These are phyloP conservation scores for Plantago elongata DNA, from an alignment of 257 asterid species.

Conservation along the genomic window DNA sequence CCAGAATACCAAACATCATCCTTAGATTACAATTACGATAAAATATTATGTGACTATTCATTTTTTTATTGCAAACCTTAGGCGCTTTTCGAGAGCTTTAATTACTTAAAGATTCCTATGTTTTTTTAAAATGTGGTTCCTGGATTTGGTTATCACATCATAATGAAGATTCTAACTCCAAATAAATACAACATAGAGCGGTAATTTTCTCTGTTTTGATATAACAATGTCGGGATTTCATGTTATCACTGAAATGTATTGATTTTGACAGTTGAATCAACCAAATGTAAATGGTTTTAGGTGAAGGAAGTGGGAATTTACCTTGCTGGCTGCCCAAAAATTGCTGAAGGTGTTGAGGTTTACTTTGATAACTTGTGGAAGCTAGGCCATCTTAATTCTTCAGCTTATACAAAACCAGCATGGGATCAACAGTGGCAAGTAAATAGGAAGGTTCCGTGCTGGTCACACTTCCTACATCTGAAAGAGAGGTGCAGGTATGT, in stretches of 20 bases:
- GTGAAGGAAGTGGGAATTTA: slow-evolving; percentile 84
- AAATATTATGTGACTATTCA: too few relatives aligned
- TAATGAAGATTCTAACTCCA: too few relatives aligned
- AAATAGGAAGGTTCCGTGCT: slow-evolving; percentile 67
- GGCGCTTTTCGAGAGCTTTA: too few relatives aligned
- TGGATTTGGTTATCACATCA: too few relatives aligned
- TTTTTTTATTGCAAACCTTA: too few relatives aligned
- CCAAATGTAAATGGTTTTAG: slow-evolving; percentile 28
- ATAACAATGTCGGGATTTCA: too few relatives aligned
- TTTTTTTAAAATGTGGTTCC: too few relatives aligned
- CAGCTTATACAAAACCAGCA: slow-evolving; percentile 43
- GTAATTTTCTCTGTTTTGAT: too few relatives aligned
- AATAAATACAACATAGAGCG: too few relatives aligned
- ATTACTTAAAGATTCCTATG: too few relatives aligned
- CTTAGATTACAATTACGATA: too few relatives aligned
- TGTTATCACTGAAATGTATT: neutral
- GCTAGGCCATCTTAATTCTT: slow-evolving; percentile 68
- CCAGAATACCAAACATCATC: too few relatives aligned
- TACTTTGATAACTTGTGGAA: slow-evolving; percentile 73
- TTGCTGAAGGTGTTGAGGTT: slow-evolving; percentile 46
- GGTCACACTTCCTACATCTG: slow-evolving; percentile 63
- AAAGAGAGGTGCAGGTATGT: slow-evolving; percentile 67
- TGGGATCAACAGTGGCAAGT: slow-evolving; percentile 76
- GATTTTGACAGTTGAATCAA: slow-evolving; percentile 17
- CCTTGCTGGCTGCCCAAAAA: slow-evolving; percentile 60